Conservation (phyloP, 163 green algal genomes). For the Prototheca wickerhamii region DNA sequence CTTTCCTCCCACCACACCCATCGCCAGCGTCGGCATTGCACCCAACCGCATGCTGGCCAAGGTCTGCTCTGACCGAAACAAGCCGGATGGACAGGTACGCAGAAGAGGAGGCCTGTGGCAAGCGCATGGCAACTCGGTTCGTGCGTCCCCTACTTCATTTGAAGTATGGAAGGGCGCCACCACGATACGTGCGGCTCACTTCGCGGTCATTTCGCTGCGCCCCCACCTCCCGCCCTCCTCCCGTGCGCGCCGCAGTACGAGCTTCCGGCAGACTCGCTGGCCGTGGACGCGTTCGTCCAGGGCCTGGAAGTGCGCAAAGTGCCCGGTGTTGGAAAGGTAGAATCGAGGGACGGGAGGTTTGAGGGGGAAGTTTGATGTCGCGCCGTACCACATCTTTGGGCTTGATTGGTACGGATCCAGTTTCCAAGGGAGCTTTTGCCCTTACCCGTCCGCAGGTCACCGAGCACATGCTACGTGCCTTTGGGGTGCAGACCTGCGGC, state of each 20-base stretch:
- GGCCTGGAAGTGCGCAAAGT: slow-evolving; percentile 70
- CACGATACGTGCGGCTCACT: no score
- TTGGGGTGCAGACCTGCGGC: slow-evolving; percentile 60
- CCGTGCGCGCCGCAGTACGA: slow-evolving; percentile 46
- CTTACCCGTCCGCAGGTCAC: slow-evolving; percentile 24
- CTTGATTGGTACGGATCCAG: no score
- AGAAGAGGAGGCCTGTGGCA: background rate
- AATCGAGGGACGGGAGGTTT: no score
- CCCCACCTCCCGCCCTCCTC: background rate
- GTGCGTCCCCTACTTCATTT: no score
- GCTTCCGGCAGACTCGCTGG: slow-evolving; percentile 38
- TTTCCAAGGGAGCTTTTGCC: no score
- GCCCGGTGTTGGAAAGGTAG: slow-evolving; percentile 77
- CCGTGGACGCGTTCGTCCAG: slow-evolving; percentile 63
- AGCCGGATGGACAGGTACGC: slow-evolving; percentile 76
- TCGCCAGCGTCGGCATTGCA: slow-evolving; percentile 57
- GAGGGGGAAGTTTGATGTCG: no score
- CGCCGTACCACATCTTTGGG: no score
- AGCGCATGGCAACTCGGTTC: background rate
- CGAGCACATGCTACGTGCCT: slow-evolving; percentile 44
- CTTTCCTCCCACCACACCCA: background rate
- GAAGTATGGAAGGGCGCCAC: no score
- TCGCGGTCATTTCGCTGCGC: no score
- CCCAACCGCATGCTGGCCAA: slow-evolving; percentile 88
- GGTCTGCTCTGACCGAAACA: slow-evolving; percentile 84